A percentile compares a stretch with the other conserved stretches of the same genome.
Evolutionary conservation across 345 rosid species (phyloP).

Genomic region (Toxicodendron radicans): DNA sequence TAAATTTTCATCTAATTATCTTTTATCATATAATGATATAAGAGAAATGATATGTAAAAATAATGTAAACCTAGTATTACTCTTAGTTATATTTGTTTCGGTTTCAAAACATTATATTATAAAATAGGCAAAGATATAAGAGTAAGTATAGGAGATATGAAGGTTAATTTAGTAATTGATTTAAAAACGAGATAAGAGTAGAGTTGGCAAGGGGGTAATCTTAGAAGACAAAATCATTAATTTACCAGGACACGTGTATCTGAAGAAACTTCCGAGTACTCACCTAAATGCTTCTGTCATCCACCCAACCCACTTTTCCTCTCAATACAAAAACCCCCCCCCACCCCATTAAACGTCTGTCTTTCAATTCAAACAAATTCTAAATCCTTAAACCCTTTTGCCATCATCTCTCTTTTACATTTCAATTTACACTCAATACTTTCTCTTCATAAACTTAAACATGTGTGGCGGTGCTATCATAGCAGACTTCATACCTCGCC

Average conservation of each 20-base stretch:
- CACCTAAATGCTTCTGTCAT: background rate
- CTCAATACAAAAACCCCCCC: background rate
- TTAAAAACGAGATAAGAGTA: too few species aligned
- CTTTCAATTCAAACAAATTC: background rate
- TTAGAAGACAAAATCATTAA: background rate
- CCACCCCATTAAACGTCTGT: background rate
- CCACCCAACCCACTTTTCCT: background rate
- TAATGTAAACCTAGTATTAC: too few species aligned
- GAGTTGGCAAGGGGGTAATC: background rate
- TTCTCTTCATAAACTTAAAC: background rate
- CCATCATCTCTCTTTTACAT: too few species aligned
- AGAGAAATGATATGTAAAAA: too few species aligned
- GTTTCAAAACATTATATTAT: too few species aligned
- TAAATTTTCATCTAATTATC: too few species aligned
- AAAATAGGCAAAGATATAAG: too few species aligned
- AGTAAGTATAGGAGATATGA: too few species aligned
- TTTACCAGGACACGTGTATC: background rate
- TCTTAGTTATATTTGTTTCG: too few species aligned
- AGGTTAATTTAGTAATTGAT: too few species aligned
- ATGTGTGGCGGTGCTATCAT: conserved; percentile 85
- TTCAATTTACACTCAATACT: background rate
- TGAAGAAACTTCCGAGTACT: background rate
- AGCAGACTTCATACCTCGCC: conserved; percentile 49
- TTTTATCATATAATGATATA: too few species aligned
- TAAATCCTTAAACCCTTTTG: background rate